Evolutionary conservation across 2,329 filamentous ascomycete genomes (phyloP).

Genomic region (Monosporascus sp.): DNA sequence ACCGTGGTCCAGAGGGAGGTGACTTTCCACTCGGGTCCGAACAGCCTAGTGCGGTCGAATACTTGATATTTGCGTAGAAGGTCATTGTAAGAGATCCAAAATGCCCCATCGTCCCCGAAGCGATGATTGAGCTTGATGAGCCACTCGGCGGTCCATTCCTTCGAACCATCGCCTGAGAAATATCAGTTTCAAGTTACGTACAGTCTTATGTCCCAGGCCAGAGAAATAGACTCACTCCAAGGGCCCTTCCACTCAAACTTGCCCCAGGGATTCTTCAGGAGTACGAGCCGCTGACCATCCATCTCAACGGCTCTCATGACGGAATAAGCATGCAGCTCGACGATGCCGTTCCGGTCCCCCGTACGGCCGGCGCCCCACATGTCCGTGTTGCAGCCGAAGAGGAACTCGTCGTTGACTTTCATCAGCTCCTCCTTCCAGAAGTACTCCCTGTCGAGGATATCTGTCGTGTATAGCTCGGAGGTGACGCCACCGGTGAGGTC

Average conservation of each 20-base stretch:
- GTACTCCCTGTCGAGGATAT: conserved; percentile 67
- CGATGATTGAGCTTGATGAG: conserved; percentile 66
- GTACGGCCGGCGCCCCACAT: conserved; percentile 36
- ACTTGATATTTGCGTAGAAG: conserved; percentile 54
- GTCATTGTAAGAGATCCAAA: conserved; percentile 56
- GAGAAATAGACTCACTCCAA: conserved; percentile 49
- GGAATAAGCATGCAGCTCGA: conserved; percentile 56
- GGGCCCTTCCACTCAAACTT: conserved; percentile 74
- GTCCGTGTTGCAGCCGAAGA: conserved; percentile 57
- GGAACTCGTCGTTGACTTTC: conserved; percentile 72
- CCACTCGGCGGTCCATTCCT: conserved; percentile 79
- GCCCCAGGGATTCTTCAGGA: conserved; percentile 75
- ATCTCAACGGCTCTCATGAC: conserved; percentile 54
- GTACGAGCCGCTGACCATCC: conserved; percentile 57
- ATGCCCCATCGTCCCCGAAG: conserved; percentile 71
- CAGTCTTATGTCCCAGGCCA: not conserved
- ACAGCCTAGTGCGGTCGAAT: conserved; percentile 54
- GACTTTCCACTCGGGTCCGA: conserved; percentile 49
- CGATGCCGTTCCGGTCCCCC: conserved; percentile 50
- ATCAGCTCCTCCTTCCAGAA: conserved; percentile 78
- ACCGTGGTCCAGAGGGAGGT: conserved; percentile 45
- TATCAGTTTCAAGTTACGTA: conserved; percentile 12
- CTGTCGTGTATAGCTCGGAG: conserved; percentile 58
- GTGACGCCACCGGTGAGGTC: conserved; percentile 62
- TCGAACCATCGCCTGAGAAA: conserved; percentile 60